phyloP scores from a whole-genome alignment of 768 basidiomycete genomes.

The Tylopilus felleus region DNA sequence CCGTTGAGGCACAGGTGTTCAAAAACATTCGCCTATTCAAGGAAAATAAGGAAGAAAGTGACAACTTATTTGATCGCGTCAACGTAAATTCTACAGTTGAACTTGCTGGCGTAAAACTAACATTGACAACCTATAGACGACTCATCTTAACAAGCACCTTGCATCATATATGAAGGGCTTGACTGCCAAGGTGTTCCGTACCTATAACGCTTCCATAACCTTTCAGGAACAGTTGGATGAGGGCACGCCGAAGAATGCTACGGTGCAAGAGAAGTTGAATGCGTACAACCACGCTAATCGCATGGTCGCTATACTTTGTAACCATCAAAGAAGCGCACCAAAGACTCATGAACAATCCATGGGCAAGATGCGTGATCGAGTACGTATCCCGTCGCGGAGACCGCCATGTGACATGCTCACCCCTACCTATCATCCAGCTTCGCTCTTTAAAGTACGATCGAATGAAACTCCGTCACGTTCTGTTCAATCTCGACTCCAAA shows the following conservation, averaged over 20 bases:
- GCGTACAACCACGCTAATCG: conserved; percentile 98
- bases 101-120: conserved; percentile 15
- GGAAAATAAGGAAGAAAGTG: conserved; percentile 82
- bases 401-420: conserved; percentile 1
- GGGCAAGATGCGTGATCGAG: conserved; percentile 92
- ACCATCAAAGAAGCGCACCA: conserved; percentile 93
- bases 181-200: conserved; percentile 99
- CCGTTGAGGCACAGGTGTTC: conserved; percentile 90
- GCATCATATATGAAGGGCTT: conserved; percentile 94
- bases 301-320: conserved; percentile 95
- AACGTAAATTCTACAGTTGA: conserved; percentile 47
- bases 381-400: conserved; percentile 33
- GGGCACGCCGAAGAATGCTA: conserved; percentile 61
- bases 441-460: conserved; percentile 92
- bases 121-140: conserved; percentile 52
- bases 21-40: conserved; percentile 99
- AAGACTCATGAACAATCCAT: conserved; percentile 93
- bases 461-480: conserved; percentile 90
- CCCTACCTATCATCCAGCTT: conserved; percentile 48
- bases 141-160: conserved; percentile 86
- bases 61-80: conserved; percentile 92
- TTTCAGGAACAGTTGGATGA: conserved; percentile 89
- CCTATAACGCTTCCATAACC: conserved; percentile 95
- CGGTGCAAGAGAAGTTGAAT: conserved; percentile 93
- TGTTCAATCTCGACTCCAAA: conserved; percentile 75